A percentile compares a stretch with the other conserved stretches of the same genome.
phyloP scores from a whole-genome alignment of 2,329 filamentous ascomycete genomes.

The Colletotrichum eremochloae region DNA sequence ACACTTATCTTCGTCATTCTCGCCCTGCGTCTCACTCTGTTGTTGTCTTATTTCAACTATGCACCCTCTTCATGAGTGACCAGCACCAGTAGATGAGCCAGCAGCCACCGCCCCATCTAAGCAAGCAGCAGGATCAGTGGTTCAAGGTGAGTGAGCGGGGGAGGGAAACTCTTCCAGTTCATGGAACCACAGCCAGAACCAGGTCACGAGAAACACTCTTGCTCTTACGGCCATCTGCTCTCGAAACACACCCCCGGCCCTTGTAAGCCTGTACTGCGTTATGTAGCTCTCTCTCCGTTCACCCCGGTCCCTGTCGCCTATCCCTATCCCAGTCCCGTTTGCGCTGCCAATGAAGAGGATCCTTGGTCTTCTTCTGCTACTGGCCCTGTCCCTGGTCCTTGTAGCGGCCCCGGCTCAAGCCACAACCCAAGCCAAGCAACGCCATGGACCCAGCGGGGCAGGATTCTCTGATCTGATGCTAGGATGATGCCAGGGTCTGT shows the following conservation, averaged over 20 bases:
- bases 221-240: slow-evolving; percentile 27
- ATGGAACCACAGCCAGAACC: slow-evolving; percentile 6
- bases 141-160: background rate
- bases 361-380: slow-evolving; percentile 17
- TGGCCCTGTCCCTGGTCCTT: slow-evolving; percentile 28
- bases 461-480: slow-evolving; percentile 41
- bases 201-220: slow-evolving; percentile 30
- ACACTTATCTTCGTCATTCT: background rate
- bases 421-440: slow-evolving; percentile 37
- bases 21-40: background rate
- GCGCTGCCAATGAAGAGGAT: slow-evolving; percentile 1
- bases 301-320: slow-evolving; percentile 10
- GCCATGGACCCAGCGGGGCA: slow-evolving; percentile 32
- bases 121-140: background rate
- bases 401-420: slow-evolving; percentile 29
- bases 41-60: background rate
- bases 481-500: slow-evolving; percentile 40
- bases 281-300: background rate
- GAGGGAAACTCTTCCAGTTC: background rate
- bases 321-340: slow-evolving; percentile 26
- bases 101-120: background rate
- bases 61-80: background rate
- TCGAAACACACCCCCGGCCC: slow-evolving; percentile 23
- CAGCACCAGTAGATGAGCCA: background rate
- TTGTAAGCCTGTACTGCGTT: background rate